phyloP scores from a whole-genome alignment of 2,329 filamentous ascomycete species.

The Septoria petroselini region DNA sequence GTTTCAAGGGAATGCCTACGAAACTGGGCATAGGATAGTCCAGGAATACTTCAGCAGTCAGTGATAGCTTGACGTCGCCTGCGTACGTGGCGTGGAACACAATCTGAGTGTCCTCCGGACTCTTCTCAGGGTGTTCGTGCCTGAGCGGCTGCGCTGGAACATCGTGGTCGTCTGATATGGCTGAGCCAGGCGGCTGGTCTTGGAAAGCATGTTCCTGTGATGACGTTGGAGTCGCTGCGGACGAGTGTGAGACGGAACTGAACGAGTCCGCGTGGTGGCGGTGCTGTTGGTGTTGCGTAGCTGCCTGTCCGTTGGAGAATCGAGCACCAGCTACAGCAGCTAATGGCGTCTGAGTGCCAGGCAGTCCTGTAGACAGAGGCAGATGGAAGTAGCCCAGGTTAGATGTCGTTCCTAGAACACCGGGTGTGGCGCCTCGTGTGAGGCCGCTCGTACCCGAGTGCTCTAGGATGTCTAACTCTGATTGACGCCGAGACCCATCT shows the following conservation, averaged over 20 bases:
- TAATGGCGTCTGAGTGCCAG: constrained; percentile 73
- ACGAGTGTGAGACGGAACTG: constrained; percentile 48
- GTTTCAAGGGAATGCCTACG: constrained; percentile 86
- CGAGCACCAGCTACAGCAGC: constrained; percentile 74
- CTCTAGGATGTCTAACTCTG: constrained; percentile 23
- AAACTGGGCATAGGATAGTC: constrained; percentile 99
- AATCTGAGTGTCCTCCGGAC: constrained; percentile 84
- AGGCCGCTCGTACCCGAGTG: constrained; percentile 37
- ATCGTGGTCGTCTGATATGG: constrained; percentile 27
- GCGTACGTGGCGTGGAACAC: constrained; percentile 87
- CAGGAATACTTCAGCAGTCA: constrained; percentile 91
- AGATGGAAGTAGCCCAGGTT: constrained; percentile 82
- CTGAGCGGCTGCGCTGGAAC: constrained; percentile 41
- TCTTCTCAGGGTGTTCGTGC: constrained; percentile 64
- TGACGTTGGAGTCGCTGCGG: constrained; percentile 45
- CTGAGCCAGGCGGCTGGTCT: constrained; percentile 25
- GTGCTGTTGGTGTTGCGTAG: constrained; percentile 31
- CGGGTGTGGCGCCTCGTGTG: constrained; percentile 52
- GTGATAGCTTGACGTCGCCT: constrained; percentile 79
- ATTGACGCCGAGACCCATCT: constrained; percentile 21
- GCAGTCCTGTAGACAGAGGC: constrained; percentile 67
- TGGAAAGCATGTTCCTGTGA: constrained; percentile 39
- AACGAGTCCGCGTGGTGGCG: constrained; percentile 41
- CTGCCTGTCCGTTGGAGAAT: constrained; percentile 47
- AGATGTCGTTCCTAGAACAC: constrained; percentile 66